Evolutionary conservation across 108 stramenopile genomes (phyloP).

Genomic region (Fragilariopsis cylindrus): DNA sequence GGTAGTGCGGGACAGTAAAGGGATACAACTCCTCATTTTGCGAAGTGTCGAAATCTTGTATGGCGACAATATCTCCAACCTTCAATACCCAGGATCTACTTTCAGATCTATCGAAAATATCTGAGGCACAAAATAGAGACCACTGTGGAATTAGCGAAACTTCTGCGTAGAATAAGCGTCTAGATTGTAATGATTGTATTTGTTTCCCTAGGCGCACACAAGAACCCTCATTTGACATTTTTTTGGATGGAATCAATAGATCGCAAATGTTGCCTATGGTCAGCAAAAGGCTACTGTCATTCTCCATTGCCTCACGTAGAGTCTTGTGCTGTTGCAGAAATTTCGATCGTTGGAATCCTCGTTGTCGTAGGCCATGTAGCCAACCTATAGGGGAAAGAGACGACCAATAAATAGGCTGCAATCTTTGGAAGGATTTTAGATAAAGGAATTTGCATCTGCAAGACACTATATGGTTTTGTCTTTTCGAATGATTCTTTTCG

Average conservation of each 20-base stretch:
- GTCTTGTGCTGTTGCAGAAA: background rate
- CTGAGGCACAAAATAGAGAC: slow-evolving; percentile 17
- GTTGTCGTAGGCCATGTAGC: slow-evolving; percentile 20
- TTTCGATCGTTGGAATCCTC: slow-evolving; percentile 18
- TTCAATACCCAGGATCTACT: slow-evolving; percentile 11
- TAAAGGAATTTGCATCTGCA: slow-evolving; percentile 44
- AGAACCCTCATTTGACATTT: background rate
- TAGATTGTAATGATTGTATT: background rate
- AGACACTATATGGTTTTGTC: slow-evolving; percentile 5
- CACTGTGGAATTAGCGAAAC: slow-evolving; percentile 10
- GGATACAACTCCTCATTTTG: slow-evolving; percentile 9
- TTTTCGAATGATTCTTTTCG: background rate
- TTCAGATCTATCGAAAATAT: slow-evolving; percentile 1
- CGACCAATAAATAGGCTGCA: slow-evolving; percentile 40
- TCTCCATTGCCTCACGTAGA: background rate
- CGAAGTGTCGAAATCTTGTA: slow-evolving; percentile 10
- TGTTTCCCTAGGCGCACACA: background rate
- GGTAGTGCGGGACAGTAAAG: slow-evolving; percentile 28
- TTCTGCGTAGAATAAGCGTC: slow-evolving; percentile 1
- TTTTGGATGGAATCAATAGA: background rate
- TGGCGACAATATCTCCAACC: slow-evolving; percentile 31
- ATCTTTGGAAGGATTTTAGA: slow-evolving; percentile 3
- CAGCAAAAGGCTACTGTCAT: background rate
- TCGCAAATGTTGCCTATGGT: background rate
- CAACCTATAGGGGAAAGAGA: slow-evolving; percentile 28